Percentiles rank a stretch among this genome's conserved stretches.
Conservation (phyloP, 2,329 filamentous ascomycete genomes). For the Orbilia javanica region DNA sequence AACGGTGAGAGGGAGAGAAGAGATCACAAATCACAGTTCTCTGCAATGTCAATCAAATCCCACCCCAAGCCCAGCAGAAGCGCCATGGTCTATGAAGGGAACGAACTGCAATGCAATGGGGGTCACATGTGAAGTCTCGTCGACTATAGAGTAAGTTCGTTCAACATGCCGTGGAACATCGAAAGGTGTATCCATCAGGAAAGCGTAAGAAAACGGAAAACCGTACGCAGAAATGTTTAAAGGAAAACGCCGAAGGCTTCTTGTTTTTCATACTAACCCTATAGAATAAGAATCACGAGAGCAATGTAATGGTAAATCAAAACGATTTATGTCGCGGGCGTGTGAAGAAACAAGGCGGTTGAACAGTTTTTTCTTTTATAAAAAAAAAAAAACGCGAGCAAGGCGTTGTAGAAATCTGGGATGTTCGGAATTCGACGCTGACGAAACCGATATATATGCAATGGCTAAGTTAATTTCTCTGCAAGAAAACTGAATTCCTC, state of each 20-base stretch:
- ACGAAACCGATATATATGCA: conserved; percentile 47
- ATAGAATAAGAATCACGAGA: conserved; percentile 49
- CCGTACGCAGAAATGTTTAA: conserved; percentile 18
- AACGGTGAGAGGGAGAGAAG: background rate
- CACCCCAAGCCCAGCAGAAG: background rate
- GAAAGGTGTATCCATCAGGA: conserved; percentile 50
- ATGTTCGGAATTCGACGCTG: conserved; percentile 57
- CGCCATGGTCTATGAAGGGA: conserved; percentile 15
- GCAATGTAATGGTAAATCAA: conserved; percentile 36
- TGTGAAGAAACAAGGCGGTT: conserved; percentile 46
- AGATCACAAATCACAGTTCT: conserved; percentile 36
- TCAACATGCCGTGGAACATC: conserved; percentile 48
- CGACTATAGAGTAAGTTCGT: conserved; percentile 19
- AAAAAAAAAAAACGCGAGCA: conserved; percentile 43
- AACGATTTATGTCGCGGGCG: conserved; percentile 33
- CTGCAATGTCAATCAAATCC: background rate
- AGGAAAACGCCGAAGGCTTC: conserved; percentile 22
- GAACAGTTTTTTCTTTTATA: no score
- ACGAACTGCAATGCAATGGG: conserved; percentile 10
- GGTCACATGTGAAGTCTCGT: conserved; percentile 44
- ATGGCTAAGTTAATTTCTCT: conserved; percentile 22
- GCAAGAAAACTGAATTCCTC: conserved; percentile 59
- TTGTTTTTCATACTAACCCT: conserved; percentile 55
- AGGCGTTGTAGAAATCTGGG: conserved; percentile 15
- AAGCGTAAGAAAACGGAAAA: conserved; percentile 52